Evolutionary conservation across 148 eudicot genomes (phyloP).

Genomic region (Oxyria digyna): DNA sequence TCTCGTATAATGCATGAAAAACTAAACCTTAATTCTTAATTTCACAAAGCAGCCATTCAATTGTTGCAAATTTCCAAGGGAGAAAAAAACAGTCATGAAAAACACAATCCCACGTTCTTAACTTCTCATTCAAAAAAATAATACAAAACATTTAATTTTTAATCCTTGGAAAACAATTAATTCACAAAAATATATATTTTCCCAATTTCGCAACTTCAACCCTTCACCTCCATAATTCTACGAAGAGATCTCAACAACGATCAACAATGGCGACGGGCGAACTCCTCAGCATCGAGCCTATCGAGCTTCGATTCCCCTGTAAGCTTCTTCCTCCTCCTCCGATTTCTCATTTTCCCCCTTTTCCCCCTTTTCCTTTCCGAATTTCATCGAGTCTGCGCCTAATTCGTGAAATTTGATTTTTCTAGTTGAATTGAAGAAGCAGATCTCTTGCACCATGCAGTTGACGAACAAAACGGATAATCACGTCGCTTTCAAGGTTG

Average conservation of each 20-base stretch:
- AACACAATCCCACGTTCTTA: neutral
- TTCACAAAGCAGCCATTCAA: too few species aligned
- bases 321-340: conserved; percentile 1
- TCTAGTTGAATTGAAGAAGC: conserved; percentile 43
- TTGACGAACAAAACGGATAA: conserved; percentile 28
- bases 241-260: conserved; percentile 9
- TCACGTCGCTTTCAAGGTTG: conserved; percentile 50
- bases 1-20: too few species aligned
- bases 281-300: conserved; percentile 24
- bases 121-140: neutral
- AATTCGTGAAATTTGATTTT: conserved; percentile 2
- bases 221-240: conserved; percentile 1
- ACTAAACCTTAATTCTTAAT: too few species aligned
- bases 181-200: neutral
- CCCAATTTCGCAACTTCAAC: neutral
- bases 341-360: neutral
- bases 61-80: too few species aligned
- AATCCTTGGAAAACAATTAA: neutral
- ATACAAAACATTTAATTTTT: neutral
- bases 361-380: neutral
- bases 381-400: neutral
- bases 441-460: conserved; percentile 31
- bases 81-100: neutral
- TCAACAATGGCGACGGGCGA: conserved; percentile 18
- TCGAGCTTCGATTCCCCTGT: conserved; percentile 36